These are phyloP conservation scores for Pythium brachiatum DNA, from an alignment of 352 stramenopile species.

Conservation along the genomic window DNA sequence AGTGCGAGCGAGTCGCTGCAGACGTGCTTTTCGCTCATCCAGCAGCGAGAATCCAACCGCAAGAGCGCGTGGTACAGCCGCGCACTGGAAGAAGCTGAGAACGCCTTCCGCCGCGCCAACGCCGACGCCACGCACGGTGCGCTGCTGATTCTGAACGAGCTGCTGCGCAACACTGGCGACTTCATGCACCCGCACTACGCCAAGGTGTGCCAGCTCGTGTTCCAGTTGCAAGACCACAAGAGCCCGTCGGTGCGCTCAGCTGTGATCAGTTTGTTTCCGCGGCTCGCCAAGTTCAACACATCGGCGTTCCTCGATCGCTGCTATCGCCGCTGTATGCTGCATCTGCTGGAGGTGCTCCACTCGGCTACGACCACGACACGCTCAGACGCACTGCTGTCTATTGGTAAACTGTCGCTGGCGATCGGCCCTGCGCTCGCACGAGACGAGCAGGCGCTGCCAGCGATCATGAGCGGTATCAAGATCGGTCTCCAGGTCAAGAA, in stretches of 20 bases:
- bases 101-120: constrained; percentile 67
- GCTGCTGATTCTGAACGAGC: constrained; percentile 82
- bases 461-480: constrained; percentile 87
- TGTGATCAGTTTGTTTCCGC: constrained; percentile 84
- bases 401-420: constrained; percentile 79
- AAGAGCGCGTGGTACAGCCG: constrained; percentile 82
- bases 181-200: constrained; percentile 87
- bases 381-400: constrained; percentile 76
- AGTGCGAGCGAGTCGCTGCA: constrained; percentile 82
- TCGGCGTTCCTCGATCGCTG: constrained; percentile 83
- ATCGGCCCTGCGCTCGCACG: constrained; percentile 74
- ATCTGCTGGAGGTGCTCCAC: constrained; percentile 81
- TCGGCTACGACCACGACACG: constrained; percentile 75
- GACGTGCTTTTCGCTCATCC: constrained; percentile 84
- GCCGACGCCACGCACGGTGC: constrained; percentile 80
- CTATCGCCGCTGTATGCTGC: constrained; percentile 80
- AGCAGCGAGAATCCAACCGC: constrained; percentile 85
- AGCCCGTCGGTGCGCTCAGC: constrained; percentile 70
- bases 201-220: constrained; percentile 71
- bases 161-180: constrained; percentile 84
- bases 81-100: constrained; percentile 74
- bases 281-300: constrained; percentile 87
- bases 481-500: constrained; percentile 79
- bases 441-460: constrained; percentile 74
- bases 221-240: constrained; percentile 78